phyloP scores from a whole-genome alignment of 768 basidiomycete genomes.

The Lactifluus volemus region DNA sequence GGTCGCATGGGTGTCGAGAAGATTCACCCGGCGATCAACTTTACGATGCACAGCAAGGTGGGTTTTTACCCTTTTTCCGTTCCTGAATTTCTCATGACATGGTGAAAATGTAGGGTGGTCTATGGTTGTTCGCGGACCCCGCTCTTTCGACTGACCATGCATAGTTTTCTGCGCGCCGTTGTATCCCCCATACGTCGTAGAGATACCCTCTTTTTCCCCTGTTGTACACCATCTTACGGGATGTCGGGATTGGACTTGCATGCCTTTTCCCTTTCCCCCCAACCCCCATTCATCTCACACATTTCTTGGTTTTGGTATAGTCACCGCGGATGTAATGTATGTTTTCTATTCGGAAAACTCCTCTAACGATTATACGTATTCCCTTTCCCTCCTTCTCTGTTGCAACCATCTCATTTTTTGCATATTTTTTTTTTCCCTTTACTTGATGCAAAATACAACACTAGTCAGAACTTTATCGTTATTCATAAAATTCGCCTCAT shows the following conservation, averaged over 20 bases:
- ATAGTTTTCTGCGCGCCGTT: neutral
- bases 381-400: too few species aligned
- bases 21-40: slow-evolving; percentile 18
- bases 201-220: neutral
- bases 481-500: too few species aligned
- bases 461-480: neutral
- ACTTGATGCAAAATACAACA: neutral
- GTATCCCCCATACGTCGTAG: neutral
- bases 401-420: neutral
- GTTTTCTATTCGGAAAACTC: neutral
- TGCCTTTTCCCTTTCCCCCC: neutral
- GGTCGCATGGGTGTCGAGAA: slow-evolving; percentile 20
- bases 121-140: slow-evolving; percentile 16
- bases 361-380: neutral
- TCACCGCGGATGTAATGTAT: neutral
- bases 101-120: slow-evolving; percentile 12
- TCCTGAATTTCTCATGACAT: too few species aligned
- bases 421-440: neutral
- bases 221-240: too few species aligned
- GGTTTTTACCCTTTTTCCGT: too few species aligned
- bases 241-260: neutral
- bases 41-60: slow-evolving; percentile 18
- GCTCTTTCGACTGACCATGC: neutral
- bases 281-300: neutral
- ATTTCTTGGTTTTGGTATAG: neutral